These are phyloP conservation scores for Adiantum capillusveneris DNA, from an alignment of 75 land plant genomes.

Conservation along the genomic window DNA sequence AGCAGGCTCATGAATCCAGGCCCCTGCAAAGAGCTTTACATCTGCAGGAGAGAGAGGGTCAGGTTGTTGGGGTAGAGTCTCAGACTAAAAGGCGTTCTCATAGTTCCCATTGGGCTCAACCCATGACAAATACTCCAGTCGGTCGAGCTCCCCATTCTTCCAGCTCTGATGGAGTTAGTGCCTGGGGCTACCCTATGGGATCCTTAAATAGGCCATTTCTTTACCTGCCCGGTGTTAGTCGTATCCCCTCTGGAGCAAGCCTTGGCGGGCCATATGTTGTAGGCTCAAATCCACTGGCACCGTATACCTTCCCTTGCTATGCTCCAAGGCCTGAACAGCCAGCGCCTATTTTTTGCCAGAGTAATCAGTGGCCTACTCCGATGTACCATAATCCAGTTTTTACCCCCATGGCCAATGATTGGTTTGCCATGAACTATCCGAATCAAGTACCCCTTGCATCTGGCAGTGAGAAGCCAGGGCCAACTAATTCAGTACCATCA, in stretches of 20 bases:
- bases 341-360: too few species aligned
- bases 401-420: too few species aligned
- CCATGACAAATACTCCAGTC: not conserved
- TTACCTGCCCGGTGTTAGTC: not conserved
- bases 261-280: not conserved
- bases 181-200: constrained; percentile 14
- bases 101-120: not conserved
- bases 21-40: too few species aligned
- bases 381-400: not conserved
- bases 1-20: too few species aligned
- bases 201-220: not conserved
- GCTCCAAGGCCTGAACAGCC: too few species aligned
- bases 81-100: too few species aligned
- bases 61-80: too few species aligned
- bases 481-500: too few species aligned
- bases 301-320: not conserved
- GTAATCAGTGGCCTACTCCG: not conserved
- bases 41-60: too few species aligned
- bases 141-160: not conserved
- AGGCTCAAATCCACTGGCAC: not conserved
- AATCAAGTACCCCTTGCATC: too few species aligned
- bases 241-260: not conserved
- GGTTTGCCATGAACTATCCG: too few species aligned
- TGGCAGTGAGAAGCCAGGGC: too few species aligned
- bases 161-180: constrained; percentile 7